Conservation (phyloP, 257 asterid species). For the Jaltomata sinuosa region DNA sequence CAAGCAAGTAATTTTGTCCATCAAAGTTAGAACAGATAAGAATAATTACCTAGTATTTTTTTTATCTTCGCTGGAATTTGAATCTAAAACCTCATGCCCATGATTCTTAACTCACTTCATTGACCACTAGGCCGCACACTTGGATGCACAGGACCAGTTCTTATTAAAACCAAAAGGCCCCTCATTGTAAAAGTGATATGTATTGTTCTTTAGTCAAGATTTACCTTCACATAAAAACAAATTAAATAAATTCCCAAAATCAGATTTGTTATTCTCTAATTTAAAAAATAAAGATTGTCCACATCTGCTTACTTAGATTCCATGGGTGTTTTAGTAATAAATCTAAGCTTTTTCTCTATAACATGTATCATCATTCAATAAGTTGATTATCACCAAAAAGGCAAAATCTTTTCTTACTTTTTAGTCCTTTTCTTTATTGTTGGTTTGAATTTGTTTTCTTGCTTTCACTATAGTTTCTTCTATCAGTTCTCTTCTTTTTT, state of each 20-base stretch:
- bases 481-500: background rate
- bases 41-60: too few relatives aligned
- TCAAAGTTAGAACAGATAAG: too few relatives aligned
- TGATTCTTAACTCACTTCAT: too few relatives aligned
- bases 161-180: background rate
- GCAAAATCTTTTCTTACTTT: background rate
- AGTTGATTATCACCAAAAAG: slow-evolving; percentile 3
- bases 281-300: background rate
- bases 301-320: background rate
- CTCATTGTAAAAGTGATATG: background rate
- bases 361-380: slow-evolving; percentile 6
- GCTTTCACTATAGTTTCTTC: background rate
- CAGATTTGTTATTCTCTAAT: background rate
- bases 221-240: background rate
- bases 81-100: too few relatives aligned
- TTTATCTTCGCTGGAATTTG: too few relatives aligned
- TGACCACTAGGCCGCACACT: too few relatives aligned
- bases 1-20: too few relatives aligned
- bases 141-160: too few relatives aligned
- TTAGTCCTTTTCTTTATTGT: background rate
- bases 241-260: background rate
- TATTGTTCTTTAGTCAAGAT: background rate
- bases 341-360: background rate
- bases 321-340: background rate
- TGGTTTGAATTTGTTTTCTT: background rate